phyloP scores from a whole-genome alignment of 1,139 yeast species.

The Yamadazyma dushanensis region DNA sequence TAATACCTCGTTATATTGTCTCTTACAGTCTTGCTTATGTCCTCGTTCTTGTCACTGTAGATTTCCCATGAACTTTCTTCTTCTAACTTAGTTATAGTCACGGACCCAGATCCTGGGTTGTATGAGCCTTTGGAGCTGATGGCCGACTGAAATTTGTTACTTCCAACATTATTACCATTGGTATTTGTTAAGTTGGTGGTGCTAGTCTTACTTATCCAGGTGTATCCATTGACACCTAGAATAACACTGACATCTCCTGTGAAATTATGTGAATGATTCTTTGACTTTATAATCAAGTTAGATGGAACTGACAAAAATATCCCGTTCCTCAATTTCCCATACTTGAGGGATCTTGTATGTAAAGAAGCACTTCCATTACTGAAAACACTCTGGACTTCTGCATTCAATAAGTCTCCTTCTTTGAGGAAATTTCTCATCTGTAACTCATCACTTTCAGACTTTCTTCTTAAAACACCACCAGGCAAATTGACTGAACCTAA shows the following conservation, averaged over 20 bases:
- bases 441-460: slow-evolving; percentile 91
- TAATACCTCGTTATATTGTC: slow-evolving; percentile 81
- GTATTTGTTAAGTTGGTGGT: slow-evolving; percentile 14
- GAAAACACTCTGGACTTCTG: slow-evolving; percentile 90
- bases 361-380: slow-evolving; percentile 91
- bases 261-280: slow-evolving; percentile 80
- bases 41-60: slow-evolving; percentile 86
- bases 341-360: slow-evolving; percentile 92
- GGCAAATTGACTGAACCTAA: slow-evolving; percentile 96
- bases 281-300: slow-evolving; percentile 76
- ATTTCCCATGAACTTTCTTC: slow-evolving; percentile 96
- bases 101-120: slow-evolving; percentile 59
- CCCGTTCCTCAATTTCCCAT: slow-evolving; percentile 94
- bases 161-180: slow-evolving; percentile 18
- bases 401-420: slow-evolving; percentile 95
- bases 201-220: slow-evolving; percentile 83
- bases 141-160: slow-evolving; percentile 40
- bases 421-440: slow-evolving; percentile 93
- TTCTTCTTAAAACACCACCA: slow-evolving; percentile 93
- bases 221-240: slow-evolving; percentile 90
- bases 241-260: slow-evolving; percentile 92
- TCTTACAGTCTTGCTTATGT: slow-evolving; percentile 58
- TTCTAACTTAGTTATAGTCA: slow-evolving; percentile 81
- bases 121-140: slow-evolving; percentile 45
- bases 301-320: slow-evolving; percentile 78